Conservation (phyloP, 495 filamentous ascomycete genomes). For the Xeromyces bisporus region DNA sequence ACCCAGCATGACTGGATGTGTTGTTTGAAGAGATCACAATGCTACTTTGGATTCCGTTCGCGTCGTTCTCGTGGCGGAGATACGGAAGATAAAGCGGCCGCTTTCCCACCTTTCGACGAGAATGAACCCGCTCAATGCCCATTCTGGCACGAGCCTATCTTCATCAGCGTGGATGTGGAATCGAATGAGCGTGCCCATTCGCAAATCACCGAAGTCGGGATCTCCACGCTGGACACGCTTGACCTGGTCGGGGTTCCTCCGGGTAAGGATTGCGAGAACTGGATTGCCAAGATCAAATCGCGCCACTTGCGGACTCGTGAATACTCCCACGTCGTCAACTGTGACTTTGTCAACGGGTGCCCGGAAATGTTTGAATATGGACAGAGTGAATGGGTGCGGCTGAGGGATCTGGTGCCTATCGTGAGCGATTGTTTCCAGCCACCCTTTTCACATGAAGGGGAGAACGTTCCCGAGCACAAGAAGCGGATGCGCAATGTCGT, state of each 20-base stretch:
- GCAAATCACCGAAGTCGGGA: constrained; percentile 67
- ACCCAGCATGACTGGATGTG: constrained; percentile 30
- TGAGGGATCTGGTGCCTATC: constrained; percentile 18
- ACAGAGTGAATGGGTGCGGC: constrained; percentile 27
- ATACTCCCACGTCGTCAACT: constrained; percentile 44
- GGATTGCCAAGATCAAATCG: constrained; percentile 46
- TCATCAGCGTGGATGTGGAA: constrained; percentile 71
- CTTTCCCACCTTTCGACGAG: constrained; percentile 16
- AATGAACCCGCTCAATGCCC: constrained; percentile 22
- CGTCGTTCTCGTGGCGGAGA: constrained; percentile 6
- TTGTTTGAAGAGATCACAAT: constrained; percentile 42
- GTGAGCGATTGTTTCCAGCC: constrained; percentile 34
- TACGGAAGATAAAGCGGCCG: constrained; percentile 5
- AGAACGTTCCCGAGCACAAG: constrained; percentile 2
- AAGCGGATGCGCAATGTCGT: constrained; percentile 41
- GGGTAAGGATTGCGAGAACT: constrained; percentile 39
- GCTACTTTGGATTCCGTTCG: constrained; percentile 48
- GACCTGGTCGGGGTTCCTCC: constrained; percentile 37
- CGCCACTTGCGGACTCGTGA: constrained; percentile 68
- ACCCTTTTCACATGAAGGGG: constrained; percentile 22
- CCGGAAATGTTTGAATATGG: constrained; percentile 66
- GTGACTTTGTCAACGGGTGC: constrained; percentile 46
- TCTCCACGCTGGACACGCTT: constrained; percentile 63
- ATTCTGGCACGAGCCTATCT: constrained; percentile 41
- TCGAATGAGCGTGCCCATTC: constrained; percentile 48